A percentile compares a stretch with the other conserved stretches of the same genome.
phyloP scores from a whole-genome alignment of 1,139 yeast genomes.

The Debaryomycetaceae sp. region DNA sequence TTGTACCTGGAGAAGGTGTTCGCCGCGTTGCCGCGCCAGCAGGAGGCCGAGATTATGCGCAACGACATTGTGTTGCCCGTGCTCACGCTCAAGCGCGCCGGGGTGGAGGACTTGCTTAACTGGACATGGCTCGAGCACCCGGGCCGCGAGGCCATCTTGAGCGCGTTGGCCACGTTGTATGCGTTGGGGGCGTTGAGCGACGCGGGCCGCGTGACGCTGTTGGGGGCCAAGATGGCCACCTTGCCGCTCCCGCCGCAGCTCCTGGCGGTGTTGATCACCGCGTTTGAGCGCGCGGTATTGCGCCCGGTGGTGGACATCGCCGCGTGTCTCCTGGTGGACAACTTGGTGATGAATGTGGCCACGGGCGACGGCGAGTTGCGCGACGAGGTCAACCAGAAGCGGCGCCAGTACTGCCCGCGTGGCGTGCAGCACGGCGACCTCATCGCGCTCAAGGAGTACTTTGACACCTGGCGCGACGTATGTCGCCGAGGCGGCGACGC shows the following conservation, averaged over 20 bases:
- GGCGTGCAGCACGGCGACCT: constrained; percentile 80
- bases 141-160: constrained; percentile 66
- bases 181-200: constrained; percentile 77
- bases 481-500: too few species aligned
- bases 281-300: constrained; percentile 55
- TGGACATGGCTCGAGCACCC: constrained; percentile 97
- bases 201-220: constrained; percentile 64
- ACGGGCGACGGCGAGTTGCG: constrained; percentile 71
- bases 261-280: constrained; percentile 79
- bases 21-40: constrained; percentile 59
- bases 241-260: constrained; percentile 89
- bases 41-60: constrained; percentile 89
- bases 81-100: constrained; percentile 74
- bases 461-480: constrained; percentile 35
- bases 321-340: constrained; percentile 90
- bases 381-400: constrained; percentile 67
- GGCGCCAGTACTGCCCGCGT: constrained; percentile 61
- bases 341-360: constrained; percentile 60
- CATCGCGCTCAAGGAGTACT: constrained; percentile 74
- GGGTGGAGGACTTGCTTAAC: constrained; percentile 74
- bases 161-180: constrained; percentile 76
- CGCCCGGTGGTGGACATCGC: constrained; percentile 79
- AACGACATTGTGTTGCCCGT: constrained; percentile 83
- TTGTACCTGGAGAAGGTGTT: constrained; percentile 74
- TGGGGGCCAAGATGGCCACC: constrained; percentile 82